Evolutionary conservation across 106 monocot genomes (phyloP).

Genomic region (Dendrobium huoshanense): DNA sequence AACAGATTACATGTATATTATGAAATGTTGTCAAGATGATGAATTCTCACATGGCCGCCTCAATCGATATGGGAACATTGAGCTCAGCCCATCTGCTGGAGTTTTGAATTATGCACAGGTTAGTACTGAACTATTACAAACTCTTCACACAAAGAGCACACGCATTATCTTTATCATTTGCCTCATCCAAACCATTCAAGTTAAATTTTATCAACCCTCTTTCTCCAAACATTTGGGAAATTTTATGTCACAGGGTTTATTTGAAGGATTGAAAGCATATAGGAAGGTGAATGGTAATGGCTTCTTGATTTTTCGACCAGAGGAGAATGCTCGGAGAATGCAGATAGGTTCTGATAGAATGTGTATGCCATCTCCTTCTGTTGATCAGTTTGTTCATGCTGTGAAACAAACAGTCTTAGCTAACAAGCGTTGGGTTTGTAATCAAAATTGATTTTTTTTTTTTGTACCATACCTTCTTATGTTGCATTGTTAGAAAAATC

Average conservation of each 20-base stretch:
- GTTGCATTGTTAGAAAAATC: not conserved
- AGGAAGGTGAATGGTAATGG: conserved; percentile 29
- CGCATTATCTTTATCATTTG: not conserved
- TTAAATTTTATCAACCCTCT: too few species aligned
- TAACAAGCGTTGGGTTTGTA: conserved; percentile 52
- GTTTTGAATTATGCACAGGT: conserved; percentile 64
- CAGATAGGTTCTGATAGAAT: conserved; percentile 45
- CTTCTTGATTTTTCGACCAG: conserved; percentile 41
- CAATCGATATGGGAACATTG: conserved; percentile 35
- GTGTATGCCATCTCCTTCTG: conserved; percentile 53
- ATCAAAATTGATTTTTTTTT: not conserved
- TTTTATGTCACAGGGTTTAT: conserved; percentile 29
- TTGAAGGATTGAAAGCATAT: conserved; percentile 59
- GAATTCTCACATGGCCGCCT: conserved; percentile 33
- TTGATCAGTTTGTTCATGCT: conserved; percentile 46
- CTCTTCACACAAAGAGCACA: not conserved
- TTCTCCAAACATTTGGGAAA: not conserved
- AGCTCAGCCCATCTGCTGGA: conserved; percentile 56
- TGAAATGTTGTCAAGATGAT: conserved; percentile 35
- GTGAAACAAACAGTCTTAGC: conserved; percentile 42
- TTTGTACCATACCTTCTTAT: not conserved
- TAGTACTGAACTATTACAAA: conserved; percentile 2
- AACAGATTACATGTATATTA: conserved; percentile 60
- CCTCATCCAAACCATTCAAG: not conserved
- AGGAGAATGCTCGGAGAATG: conserved; percentile 47